Conservation (phyloP, 176 grass and related monocot genomes). For the Poa annua region DNA sequence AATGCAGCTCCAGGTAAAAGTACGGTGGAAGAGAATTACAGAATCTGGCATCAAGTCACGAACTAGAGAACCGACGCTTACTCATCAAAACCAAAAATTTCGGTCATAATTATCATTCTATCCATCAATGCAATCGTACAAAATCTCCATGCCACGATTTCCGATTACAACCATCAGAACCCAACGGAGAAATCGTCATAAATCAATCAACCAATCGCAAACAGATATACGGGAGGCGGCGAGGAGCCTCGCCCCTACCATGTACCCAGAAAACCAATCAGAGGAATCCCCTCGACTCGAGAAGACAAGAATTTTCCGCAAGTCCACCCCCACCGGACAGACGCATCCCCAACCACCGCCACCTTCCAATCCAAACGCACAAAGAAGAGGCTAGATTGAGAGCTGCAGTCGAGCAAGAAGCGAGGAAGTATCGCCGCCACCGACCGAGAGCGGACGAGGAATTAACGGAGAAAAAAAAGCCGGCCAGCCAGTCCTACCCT, state of each 20-base stretch:
- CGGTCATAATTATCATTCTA: conserved; percentile 13
- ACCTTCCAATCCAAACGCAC: conserved; percentile 60
- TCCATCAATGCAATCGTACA: not conserved
- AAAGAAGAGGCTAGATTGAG: not conserved
- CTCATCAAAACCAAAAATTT: not conserved
- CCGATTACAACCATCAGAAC: conserved; percentile 2
- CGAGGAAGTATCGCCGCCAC: not conserved
- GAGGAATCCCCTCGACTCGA: conserved; percentile 14
- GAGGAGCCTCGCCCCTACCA: conserved; percentile 33
- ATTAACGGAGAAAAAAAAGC: conserved; percentile 12
- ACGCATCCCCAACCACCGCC: conserved; percentile 51
- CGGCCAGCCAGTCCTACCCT: not conserved
- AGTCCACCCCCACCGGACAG: not conserved
- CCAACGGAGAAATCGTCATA: not conserved
- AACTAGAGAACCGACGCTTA: not conserved
- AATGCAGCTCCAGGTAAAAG: not conserved
- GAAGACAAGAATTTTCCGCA: conserved; percentile 26
- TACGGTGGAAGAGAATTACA: conserved; percentile 12
- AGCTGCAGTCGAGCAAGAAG: not conserved
- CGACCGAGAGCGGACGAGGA: not conserved
- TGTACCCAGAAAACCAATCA: not conserved
- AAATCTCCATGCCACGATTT: not conserved
- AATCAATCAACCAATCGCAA: conserved; percentile 34
- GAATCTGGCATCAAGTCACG: conserved; percentile 29
- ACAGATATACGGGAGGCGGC: conserved; percentile 34